Base-by-base conservation (phyloP, 108 stramenopile genomes). In the Cyclotella sp. region DNA sequence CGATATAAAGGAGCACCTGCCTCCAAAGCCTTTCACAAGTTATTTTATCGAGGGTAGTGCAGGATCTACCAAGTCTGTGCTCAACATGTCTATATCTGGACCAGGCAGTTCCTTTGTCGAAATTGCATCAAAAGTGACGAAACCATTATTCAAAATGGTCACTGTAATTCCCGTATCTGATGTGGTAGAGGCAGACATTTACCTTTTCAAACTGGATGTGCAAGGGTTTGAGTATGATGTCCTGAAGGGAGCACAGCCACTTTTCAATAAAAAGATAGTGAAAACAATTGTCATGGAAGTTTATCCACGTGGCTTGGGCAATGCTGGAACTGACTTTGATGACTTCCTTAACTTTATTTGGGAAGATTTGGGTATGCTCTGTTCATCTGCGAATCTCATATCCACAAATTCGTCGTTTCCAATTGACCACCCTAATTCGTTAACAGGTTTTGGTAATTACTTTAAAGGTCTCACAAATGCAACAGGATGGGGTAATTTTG, bases 171-270 rank as follows among this genome's bases (percentile, higher is more conserved):
- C 60, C 8, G 24, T 61, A 19, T 61, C 60, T 9, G 60, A 61
- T 29, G 30, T 61, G 27, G 60, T 61, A 18, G 12, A 61, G 8
- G 18, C 60, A 15, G 29, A 61, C 30, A 18, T 61, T 5, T 61
- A n/a, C 29, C 19, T 61, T 30, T 61, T 61, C 29, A 61, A 61
- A 61, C 30, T 61, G 29, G 60, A 61, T 34, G 60, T 61, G 9
- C 60, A 61, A 18, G 60, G 60, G 29, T 61, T 61, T 61, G 60
- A 61, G 30, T 61, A 16, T 61, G 60, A 61, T 12, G 60, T 61
- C 8, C 18, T 61, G 60, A 61, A 61, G 19, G 60, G 60, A 34
- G 27, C 60, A 61, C 8, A 30, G 29, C 11, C 12, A 12, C 30
- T 61, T 9, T 61, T 61, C 18, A 8, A 61, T 9, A 61, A 61